phyloP scores from a whole-genome alignment of 352 stramenopile species.

The Globisporangium barbulae region DNA sequence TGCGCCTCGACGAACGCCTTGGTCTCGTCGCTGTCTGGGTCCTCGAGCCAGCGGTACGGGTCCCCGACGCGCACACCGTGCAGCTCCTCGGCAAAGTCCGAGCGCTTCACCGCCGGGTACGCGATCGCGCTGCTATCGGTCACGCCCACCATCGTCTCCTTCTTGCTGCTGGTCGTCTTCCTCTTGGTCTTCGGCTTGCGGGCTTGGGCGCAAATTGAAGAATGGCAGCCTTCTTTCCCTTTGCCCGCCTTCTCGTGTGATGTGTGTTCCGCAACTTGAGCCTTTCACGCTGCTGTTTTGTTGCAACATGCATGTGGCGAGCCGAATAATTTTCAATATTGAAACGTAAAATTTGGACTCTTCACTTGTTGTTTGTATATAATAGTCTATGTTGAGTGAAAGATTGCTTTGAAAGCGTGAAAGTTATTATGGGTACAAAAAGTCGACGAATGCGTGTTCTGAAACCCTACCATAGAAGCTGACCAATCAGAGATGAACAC shows the following conservation, averaged over 20 bases:
- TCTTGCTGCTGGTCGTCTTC: not conserved
- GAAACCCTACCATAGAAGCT: not conserved
- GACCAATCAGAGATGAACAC: not conserved
- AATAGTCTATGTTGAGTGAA: not conserved
- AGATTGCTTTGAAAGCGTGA: not conserved
- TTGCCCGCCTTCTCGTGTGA: not conserved
- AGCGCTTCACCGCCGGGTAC: slow-evolving; percentile 54
- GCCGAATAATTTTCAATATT: too few species aligned
- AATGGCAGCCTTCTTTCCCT: not conserved
- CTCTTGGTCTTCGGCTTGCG: not conserved
- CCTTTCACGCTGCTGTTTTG: not conserved
- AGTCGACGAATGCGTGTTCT: not conserved
- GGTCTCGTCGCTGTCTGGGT: slow-evolving; percentile 76
- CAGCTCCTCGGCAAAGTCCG: slow-evolving; percentile 50
- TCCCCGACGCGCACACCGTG: slow-evolving; percentile 56
- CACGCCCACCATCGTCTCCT: slow-evolving; percentile 2
- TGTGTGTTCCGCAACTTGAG: slow-evolving; percentile 1
- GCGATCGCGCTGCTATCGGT: slow-evolving; percentile 12
- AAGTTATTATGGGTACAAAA: not conserved
- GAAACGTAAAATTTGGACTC: not conserved
- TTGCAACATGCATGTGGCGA: not conserved
- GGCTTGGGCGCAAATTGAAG: slow-evolving; percentile 8
- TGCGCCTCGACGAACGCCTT: slow-evolving; percentile 77
- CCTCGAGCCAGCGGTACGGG: slow-evolving; percentile 77
- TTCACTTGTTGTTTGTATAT: not conserved